Conservation (phyloP, 306 rosid genomes). For the Mimosa pudica region DNA sequence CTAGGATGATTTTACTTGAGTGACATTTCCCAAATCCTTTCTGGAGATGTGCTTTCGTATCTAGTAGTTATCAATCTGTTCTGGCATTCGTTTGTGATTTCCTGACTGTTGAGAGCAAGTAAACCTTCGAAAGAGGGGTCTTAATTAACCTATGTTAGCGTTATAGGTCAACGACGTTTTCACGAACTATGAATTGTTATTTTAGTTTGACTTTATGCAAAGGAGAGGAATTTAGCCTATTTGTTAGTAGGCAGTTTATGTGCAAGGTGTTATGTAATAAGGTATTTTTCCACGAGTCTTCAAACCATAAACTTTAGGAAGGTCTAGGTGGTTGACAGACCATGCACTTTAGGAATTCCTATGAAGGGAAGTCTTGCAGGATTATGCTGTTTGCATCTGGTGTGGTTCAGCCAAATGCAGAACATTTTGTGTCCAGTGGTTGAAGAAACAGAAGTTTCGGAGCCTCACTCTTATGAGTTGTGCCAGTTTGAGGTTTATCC, state of each 20-base stretch:
- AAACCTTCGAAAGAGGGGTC: background rate
- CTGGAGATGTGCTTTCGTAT: background rate
- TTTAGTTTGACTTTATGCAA: background rate
- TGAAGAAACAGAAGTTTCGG: background rate
- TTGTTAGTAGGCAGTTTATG: background rate
- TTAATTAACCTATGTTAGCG: background rate
- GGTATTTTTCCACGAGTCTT: background rate
- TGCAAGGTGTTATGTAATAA: background rate
- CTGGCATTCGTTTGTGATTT: background rate
- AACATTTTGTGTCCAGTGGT: background rate
- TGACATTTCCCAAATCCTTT: background rate
- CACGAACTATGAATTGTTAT: background rate
- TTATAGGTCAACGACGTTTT: background rate
- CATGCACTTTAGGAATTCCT: slow-evolving; percentile 24
- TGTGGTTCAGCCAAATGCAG: slow-evolving; percentile 29
- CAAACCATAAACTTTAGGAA: background rate
- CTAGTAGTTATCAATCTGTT: background rate
- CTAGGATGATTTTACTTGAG: background rate
- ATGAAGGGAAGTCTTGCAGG: slow-evolving; percentile 35
- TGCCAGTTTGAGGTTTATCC: background rate
- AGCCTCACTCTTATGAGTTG: background rate
- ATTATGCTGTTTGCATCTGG: slow-evolving; percentile 7
- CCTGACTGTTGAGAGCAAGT: background rate
- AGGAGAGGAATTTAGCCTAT: background rate
- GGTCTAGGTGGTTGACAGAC: background rate